Evolutionary conservation across 1,284 basidiomycete species (phyloP).

Genomic region (Ganoderma boninense): DNA sequence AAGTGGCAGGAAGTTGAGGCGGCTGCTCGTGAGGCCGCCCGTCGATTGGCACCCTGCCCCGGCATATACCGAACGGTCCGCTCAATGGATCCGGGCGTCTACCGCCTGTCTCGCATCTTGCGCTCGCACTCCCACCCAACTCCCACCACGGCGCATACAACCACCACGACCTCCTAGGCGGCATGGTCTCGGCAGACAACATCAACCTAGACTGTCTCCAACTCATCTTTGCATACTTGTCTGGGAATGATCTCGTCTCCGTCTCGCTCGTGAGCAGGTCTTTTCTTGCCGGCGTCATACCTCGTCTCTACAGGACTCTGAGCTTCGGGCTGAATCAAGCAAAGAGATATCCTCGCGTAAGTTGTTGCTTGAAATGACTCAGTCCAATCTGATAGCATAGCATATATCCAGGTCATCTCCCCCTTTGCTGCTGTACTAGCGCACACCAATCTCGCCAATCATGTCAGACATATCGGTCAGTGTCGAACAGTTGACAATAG

Average conservation of each 20-base stretch:
- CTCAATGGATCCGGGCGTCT: not conserved
- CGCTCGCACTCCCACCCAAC: not conserved
- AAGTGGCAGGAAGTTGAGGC: not conserved
- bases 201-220: slow-evolving; percentile 76
- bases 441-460: slow-evolving; percentile 59
- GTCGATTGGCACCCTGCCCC: not conserved
- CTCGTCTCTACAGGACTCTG: slow-evolving; percentile 65
- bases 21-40: not conserved
- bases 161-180: not conserved
- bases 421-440: slow-evolving; percentile 66
- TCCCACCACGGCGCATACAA: not conserved
- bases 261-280: slow-evolving; percentile 68
- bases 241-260: slow-evolving; percentile 62
- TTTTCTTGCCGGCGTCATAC: slow-evolving; percentile 67
- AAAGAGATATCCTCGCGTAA: slow-evolving; percentile 60
- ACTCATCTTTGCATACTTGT: slow-evolving; percentile 62
- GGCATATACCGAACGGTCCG: slow-evolving; percentile 2
- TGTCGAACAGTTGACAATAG: slow-evolving; percentile 2
- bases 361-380: slow-evolving; percentile 7
- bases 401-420: slow-evolving; percentile 50
- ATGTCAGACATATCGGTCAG: slow-evolving; percentile 69
- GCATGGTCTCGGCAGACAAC: slow-evolving; percentile 71
- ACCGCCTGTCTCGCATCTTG: not conserved
- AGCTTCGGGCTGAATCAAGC: slow-evolving; percentile 61
- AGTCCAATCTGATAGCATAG: slow-evolving; percentile 9